Base-by-base conservation (phyloP, 2,329 filamentous ascomycete species). In the Alternaria arbusti region DNA sequence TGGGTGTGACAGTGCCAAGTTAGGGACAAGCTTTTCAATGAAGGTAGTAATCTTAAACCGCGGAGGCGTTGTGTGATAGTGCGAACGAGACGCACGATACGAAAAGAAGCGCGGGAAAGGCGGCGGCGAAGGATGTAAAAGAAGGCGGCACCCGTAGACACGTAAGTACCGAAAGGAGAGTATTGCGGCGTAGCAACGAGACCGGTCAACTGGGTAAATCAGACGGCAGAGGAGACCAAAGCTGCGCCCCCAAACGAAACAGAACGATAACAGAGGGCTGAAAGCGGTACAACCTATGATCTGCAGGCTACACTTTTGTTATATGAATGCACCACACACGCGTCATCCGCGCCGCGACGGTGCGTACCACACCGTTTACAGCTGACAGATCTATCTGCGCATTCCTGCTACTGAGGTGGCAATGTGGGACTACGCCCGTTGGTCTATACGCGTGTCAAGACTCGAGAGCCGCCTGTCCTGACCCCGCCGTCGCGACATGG, bases 291-390 rank as follows among this genome's bases (percentile, higher is more conserved):
- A 54, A 76, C 75, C 67, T 69, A 64, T 67, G 66, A 70, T 69
- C 71, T 75, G 75, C 70, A 76, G 73, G 69, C 68, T 69, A 68
- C 71, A 65, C 56, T 66, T 64, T 70, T 60, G 61, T 64, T 77
- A 77, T 78, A 78, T 75, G 71, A 73, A 68, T 56, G 65, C 70
- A 74, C 70, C 60, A 68, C 67, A 66, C 65, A 66, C 59, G 72
- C 69, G 66, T 61, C 67, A 50, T 70, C 69, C 46, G 61, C 70
- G 70, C 71, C 71, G 64, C 63, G 64, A 61, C 62, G 51, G 61
- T 71, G 70, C 72, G 59, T 71, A 22, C 54, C 51, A 60, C 49
- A 63, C 47, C 36, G 30, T 54, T 57, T 54, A 44, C 54, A 61
- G 47, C 56, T 51, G 43, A 61, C 40, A 32, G 60, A 32, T 32